A percentile compares a stretch with the other conserved stretches of the same genome.
Evolutionary conservation across 495 filamentous ascomycete genomes (phyloP).

Genomic region (Penicillium bovifimosum): DNA sequence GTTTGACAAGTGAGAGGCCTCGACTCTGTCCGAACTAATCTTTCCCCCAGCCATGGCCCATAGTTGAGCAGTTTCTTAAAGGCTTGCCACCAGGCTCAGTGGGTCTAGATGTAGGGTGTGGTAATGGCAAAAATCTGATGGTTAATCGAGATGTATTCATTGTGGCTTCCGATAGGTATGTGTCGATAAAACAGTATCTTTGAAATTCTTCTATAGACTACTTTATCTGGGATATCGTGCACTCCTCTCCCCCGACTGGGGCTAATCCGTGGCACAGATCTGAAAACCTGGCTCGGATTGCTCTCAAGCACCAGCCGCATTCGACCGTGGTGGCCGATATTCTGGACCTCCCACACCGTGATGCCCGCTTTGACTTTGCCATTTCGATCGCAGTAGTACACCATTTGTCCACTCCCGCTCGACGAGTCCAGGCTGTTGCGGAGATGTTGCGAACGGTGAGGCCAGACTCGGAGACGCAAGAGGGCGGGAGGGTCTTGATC

Average conservation of each 20-base stretch:
- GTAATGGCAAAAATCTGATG: slow-evolving; percentile 90
- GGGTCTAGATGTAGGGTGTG: slow-evolving; percentile 83
- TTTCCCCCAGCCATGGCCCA: slow-evolving; percentile 72
- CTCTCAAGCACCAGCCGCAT: slow-evolving; percentile 56
- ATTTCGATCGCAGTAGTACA: slow-evolving; percentile 94
- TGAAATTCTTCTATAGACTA: slow-evolving; percentile 3
- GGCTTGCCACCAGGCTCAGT: slow-evolving; percentile 65
- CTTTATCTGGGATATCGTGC: slow-evolving; percentile 4
- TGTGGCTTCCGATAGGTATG: slow-evolving; percentile 78
- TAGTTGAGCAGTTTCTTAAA: slow-evolving; percentile 74
- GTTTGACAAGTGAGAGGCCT: background rate
- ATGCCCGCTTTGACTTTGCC: slow-evolving; percentile 75
- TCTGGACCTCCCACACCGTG: slow-evolving; percentile 62
- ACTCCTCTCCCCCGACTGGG: slow-evolving; percentile 9
- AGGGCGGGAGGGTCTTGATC: slow-evolving; percentile 64
- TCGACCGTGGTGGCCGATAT: slow-evolving; percentile 66
- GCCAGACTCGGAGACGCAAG: slow-evolving; percentile 23
- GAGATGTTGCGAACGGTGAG: slow-evolving; percentile 66
- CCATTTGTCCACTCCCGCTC: slow-evolving; percentile 77
- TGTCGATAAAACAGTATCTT: slow-evolving; percentile 7
- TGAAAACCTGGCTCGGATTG: slow-evolving; percentile 68
- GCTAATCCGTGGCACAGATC: slow-evolving; percentile 47
- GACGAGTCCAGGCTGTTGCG: slow-evolving; percentile 68
- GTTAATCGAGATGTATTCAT: slow-evolving; percentile 79
- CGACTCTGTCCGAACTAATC: background rate